A percentile compares a stretch with the other conserved stretches of the same genome.
phyloP scores from a whole-genome alignment of 495 filamentous ascomycete species.

The Lasiosphaeriaceae sp. region DNA sequence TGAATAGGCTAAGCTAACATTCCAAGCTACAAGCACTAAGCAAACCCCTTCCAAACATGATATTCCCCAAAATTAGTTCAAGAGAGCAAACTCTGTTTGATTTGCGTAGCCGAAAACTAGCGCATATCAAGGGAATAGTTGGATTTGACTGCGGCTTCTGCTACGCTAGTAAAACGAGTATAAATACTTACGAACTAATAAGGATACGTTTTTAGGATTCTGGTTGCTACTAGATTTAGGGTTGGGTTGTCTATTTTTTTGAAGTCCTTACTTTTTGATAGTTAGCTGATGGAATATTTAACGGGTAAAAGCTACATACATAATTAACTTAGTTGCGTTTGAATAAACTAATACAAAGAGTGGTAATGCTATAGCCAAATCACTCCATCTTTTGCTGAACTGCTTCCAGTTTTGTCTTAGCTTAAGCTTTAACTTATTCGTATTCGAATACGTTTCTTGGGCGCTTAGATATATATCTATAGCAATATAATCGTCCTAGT shows the following conservation, averaged over 20 bases:
- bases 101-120: too few relatives aligned
- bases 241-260: neutral
- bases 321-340: neutral
- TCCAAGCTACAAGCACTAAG: too few relatives aligned
- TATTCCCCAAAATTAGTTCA: too few relatives aligned
- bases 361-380: neutral
- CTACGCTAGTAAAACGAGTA: neutral
- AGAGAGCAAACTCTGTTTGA: too few relatives aligned
- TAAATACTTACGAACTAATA: neutral
- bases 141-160: too few relatives aligned
- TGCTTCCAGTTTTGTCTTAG: neutral
- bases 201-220: neutral
- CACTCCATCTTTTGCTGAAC: neutral
- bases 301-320: neutral
- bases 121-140: too few relatives aligned
- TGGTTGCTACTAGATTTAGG: neutral
- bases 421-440: neutral
- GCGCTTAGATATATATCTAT: neutral
- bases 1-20: too few relatives aligned
- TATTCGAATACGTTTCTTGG: neutral
- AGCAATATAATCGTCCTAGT: neutral
- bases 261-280: neutral
- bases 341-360: neutral
- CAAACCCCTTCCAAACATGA: too few relatives aligned
- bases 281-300: neutral